These are phyloP conservation scores for Talaromyces sp. DNA, from an alignment of 2,329 filamentous ascomycete genomes.

Conservation along the genomic window DNA sequence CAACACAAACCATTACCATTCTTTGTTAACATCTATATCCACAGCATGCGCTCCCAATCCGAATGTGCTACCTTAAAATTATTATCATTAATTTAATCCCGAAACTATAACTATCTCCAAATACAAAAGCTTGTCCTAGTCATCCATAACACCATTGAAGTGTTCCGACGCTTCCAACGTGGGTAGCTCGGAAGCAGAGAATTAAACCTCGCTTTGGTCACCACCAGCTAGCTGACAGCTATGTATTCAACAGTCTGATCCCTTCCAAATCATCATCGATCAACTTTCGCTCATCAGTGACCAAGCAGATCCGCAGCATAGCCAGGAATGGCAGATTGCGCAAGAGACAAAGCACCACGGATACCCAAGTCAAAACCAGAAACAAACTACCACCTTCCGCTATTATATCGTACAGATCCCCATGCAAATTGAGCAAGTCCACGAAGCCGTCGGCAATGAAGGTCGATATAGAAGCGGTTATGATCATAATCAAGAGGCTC, in stretches of 20 bases:
- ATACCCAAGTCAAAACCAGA: conserved; percentile 9
- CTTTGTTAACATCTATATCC: neutral
- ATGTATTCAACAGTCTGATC: neutral
- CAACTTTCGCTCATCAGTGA: neutral
- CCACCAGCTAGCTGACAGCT: neutral
- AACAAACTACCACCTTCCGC: neutral
- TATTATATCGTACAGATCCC: conserved; percentile 6
- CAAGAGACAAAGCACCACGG: conserved; percentile 2
- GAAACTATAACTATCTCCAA: neutral
- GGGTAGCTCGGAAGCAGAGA: neutral
- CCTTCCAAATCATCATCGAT: neutral
- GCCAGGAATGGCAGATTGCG: conserved; percentile 5
- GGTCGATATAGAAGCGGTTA: neutral
- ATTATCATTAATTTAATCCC: neutral
- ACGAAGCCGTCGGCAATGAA: neutral
- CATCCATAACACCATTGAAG: neutral
- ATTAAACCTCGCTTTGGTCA: neutral
- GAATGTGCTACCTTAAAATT: neutral
- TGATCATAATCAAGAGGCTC: conserved; percentile 8
- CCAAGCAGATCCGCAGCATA: neutral
- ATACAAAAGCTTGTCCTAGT: neutral
- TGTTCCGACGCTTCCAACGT: too few species aligned
- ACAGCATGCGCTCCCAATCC: neutral
- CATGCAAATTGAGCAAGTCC: conserved; percentile 4
- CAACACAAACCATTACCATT: too few species aligned